Evolutionary conservation across 1,284 basidiomycete species (phyloP), one percentile per base, ranked within the genome.

Genomic region (Rhizoctonia solani): DNA sequence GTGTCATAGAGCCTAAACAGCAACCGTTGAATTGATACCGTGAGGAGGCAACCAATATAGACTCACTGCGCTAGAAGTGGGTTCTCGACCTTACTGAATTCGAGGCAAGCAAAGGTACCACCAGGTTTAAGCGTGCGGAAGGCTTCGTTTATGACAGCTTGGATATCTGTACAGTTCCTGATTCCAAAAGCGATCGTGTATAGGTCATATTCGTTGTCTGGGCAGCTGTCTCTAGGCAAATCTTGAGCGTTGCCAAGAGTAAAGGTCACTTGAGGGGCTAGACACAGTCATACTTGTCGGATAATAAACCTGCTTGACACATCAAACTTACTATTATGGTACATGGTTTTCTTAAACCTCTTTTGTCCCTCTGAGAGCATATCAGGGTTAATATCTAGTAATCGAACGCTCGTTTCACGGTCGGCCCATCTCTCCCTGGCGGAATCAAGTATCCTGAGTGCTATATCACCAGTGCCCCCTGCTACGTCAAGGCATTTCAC

Each of bases 151-250:
- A 99, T 81, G 16, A 95, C 97, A 25, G 87, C 87, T 9, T 92
- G 89, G 70, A 98, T 86, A 66, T 93, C 93, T 8, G 97, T 99
- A 82, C 93, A 97, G 77, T 99, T 99, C 58, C 97, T 85, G 72
- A 99, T 99, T 34, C 97, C 96, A 75, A 99, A 99, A 0, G 97
- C 95, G 75, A 99, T 98, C 23, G 97, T 99, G 81, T 98, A 99
- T 16, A 98, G 81, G 78, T 99, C 95, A 72, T 97, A 92, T 16
- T 90, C 86, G 77, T 93, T 87, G 73, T 90, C 86, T 11, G 83
- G 80, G 76, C 95, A 90, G 71, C 86, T 81, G 34, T 86, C 81
- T 46, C 77, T 69, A 0, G 87, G 83, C 34, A 99, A 81, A 21
- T 82, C 81, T 77, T 99, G 95, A 5, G 97, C 97, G 74, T 99